Evolutionary conservation across 345 rosid species (phyloP).

Genomic region (rapeseed (Brassica napus)): DNA sequence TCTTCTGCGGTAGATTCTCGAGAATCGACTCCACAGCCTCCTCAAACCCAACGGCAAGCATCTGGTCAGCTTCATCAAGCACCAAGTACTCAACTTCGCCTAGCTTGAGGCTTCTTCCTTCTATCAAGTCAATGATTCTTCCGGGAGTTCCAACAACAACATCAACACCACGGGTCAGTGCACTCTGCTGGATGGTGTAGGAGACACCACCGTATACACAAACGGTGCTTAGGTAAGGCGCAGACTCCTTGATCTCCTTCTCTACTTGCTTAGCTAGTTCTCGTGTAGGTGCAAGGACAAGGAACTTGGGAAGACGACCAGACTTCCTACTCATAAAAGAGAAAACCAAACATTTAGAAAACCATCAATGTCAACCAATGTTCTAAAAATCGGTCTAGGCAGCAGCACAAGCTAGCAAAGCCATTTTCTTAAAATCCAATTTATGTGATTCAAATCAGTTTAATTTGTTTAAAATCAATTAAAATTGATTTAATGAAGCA

Average conservation of each 20-base stretch:
- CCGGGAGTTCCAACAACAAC: slow-evolving; percentile 99
- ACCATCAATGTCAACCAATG: not conserved
- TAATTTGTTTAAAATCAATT: not conserved
- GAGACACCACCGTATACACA: slow-evolving; percentile 99
- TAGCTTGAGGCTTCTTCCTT: slow-evolving; percentile 70
- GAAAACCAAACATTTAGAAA: not conserved
- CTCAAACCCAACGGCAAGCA: not conserved
- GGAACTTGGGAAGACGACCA: slow-evolving; percentile 69
- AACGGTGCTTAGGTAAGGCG: slow-evolving; percentile 75
- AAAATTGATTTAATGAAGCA: too few species aligned
- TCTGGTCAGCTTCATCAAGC: slow-evolving; percentile 67
- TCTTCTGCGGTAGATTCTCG: slow-evolving; percentile 74
- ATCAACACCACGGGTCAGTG: slow-evolving; percentile 88
- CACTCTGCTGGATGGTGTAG: slow-evolving; percentile 71
- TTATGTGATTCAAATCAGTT: not conserved
- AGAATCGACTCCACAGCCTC: slow-evolving; percentile 43
- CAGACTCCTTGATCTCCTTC: slow-evolving; percentile 90
- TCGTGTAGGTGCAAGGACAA: slow-evolving; percentile 90
- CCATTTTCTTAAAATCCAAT: too few species aligned
- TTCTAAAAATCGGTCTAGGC: not conserved
- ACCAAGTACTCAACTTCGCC: slow-evolving; percentile 91
- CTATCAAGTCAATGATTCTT: slow-evolving; percentile 81
- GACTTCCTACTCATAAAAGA: slow-evolving; percentile 49
- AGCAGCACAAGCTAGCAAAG: too few species aligned
- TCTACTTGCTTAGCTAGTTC: slow-evolving; percentile 96